Percentiles rank a stretch among this genome's conserved stretches.
phyloP scores from a whole-genome alignment of 495 filamentous ascomycete species.

The Terfezia boudieri region DNA sequence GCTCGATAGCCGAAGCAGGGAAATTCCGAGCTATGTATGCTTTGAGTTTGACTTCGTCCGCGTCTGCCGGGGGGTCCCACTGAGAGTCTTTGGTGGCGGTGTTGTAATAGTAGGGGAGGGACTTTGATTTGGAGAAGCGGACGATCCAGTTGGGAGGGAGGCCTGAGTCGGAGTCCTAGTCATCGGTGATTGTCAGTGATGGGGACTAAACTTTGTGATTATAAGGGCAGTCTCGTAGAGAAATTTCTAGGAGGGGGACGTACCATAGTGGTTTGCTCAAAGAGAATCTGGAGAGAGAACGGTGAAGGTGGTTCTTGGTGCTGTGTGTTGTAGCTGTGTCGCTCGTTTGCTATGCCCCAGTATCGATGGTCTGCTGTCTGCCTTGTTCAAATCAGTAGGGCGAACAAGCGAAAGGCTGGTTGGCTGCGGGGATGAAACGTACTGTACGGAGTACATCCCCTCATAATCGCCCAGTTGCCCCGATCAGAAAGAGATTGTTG shows the following conservation, averaged over 20 bases:
- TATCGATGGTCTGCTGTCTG: no score
- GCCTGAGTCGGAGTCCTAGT: constrained; percentile 41
- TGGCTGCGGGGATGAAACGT: no score
- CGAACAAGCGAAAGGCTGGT: no score
- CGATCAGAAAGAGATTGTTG: no score
- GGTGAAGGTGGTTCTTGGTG: not conserved
- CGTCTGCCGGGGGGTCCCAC: constrained; percentile 78
- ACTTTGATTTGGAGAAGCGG: constrained; percentile 87
- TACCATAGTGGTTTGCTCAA: not conserved
- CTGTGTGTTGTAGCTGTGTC: no score
- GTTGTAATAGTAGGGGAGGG: constrained; percentile 97
- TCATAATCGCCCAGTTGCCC: no score
- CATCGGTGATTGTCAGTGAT: not conserved
- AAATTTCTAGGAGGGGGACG: not conserved
- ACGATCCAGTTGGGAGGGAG: constrained; percentile 81
- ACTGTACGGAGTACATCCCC: no score
- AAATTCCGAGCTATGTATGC: constrained; percentile 75
- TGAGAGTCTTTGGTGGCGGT: constrained; percentile 54
- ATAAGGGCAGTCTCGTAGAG: not conserved
- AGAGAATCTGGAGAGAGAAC: not conserved
- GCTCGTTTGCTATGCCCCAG: no score
- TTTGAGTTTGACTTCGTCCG: constrained; percentile 78
- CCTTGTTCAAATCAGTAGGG: no score
- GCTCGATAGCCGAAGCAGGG: constrained; percentile 28
- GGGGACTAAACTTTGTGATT: not conserved